These are phyloP conservation scores for Sequoia sempervirens DNA, from an alignment of 75 land plant genomes.

Conservation along the genomic window DNA sequence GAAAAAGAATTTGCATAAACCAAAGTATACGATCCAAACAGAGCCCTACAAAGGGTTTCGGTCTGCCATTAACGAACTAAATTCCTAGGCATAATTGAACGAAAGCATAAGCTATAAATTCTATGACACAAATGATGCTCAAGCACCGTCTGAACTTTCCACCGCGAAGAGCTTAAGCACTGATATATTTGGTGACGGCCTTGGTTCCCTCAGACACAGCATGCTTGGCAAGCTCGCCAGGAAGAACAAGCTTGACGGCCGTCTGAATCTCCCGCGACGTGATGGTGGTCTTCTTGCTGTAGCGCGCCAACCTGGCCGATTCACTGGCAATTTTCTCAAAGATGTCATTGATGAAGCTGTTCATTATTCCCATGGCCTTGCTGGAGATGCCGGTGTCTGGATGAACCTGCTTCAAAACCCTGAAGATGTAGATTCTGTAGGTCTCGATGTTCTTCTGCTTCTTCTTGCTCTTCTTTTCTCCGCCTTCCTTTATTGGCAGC, in stretches of 20 bases:
- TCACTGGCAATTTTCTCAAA: conserved; percentile 19
- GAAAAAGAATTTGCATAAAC: too few species aligned
- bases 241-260: conserved; percentile 15
- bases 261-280: conserved; percentile 28
- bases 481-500: not conserved
- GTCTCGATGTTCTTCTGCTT: conserved; percentile 6
- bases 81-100: not conserved
- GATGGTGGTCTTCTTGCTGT: conserved; percentile 16
- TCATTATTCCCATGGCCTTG: conserved; percentile 31
- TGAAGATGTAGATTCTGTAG: conserved; percentile 7
- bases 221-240: conserved; percentile 30
- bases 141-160: not conserved
- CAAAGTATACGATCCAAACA: not conserved
- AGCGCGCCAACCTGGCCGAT: conserved; percentile 15
- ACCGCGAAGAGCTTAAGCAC: not conserved
- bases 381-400: conserved; percentile 24
- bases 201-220: conserved; percentile 28
- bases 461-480: not conserved
- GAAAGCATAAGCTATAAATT: not conserved
- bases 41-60: not conserved
- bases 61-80: too few species aligned
- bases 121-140: not conserved
- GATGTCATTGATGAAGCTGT: conserved; percentile 9
- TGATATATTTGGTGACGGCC: conserved; percentile 23
- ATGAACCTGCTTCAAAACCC: conserved; percentile 35